phyloP scores from a whole-genome alignment of 2,329 filamentous ascomycete species.

The Penicillium sp. region DNA sequence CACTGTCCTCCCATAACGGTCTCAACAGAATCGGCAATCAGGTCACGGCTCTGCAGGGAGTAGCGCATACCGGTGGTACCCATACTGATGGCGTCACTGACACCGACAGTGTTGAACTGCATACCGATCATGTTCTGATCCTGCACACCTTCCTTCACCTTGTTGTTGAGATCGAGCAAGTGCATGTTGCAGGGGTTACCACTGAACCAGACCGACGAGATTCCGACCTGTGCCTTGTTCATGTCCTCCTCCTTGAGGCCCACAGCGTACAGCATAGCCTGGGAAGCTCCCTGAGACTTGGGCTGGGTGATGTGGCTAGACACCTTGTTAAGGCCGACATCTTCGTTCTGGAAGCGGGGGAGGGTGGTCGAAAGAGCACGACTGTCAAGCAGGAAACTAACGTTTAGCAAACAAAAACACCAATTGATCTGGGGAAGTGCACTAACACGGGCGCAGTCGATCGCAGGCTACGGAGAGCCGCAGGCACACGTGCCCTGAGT shows the following conservation, averaged over 20 bases:
- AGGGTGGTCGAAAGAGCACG: constrained; percentile 46
- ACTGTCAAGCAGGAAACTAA: constrained; percentile 20
- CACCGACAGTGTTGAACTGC: constrained; percentile 99
- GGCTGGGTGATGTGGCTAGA: constrained; percentile 88
- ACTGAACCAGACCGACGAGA: constrained; percentile 96
- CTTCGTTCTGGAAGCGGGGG: constrained; percentile 47
- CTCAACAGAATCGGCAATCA: constrained; percentile 98
- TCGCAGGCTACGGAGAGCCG: constrained; percentile 26
- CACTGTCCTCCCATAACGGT: constrained; percentile 98
- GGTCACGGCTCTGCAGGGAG: constrained; percentile 88
- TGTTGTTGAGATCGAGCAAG: constrained; percentile 80
- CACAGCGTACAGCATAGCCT: constrained; percentile 98
- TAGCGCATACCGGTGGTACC: constrained; percentile 96
- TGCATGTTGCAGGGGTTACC: constrained; percentile 99
- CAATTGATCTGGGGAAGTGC: constrained; percentile 2
- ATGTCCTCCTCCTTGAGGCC: constrained; percentile 83
- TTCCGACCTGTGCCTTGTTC: constrained; percentile 95
- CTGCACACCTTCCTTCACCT: constrained; percentile 71
- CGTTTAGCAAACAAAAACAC: neutral
- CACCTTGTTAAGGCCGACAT: constrained; percentile 70
- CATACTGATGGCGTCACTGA: constrained; percentile 98
- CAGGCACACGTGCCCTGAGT: constrained; percentile 27
- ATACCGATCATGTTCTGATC: constrained; percentile 83
- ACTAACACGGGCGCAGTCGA: constrained; percentile 19
- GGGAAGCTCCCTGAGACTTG: constrained; percentile 96